Evolutionary conservation across 2,329 filamentous ascomycete genomes (phyloP).

Genomic region (Epichloe scottii): DNA sequence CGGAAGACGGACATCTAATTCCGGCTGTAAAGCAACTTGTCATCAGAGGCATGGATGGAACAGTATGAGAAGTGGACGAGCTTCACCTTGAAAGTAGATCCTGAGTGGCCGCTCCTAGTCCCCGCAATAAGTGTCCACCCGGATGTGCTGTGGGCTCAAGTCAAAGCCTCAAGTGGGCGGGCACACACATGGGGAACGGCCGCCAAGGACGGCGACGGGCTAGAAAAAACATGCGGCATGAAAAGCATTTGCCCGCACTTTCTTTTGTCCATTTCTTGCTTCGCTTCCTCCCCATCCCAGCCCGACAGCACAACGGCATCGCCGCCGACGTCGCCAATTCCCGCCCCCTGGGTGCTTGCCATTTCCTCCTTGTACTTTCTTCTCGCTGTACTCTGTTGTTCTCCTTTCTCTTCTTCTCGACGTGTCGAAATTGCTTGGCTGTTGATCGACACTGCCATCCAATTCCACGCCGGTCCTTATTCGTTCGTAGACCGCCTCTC

Average conservation of each 20-base stretch:
- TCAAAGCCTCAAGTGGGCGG: too few relatives aligned
- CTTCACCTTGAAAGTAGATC: too few relatives aligned
- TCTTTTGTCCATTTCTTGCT: constrained; percentile 13
- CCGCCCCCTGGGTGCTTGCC: constrained; percentile 11
- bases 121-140: too few relatives aligned
- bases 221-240: background rate
- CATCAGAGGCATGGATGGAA: too few relatives aligned
- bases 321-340: constrained; percentile 14
- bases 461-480: background rate
- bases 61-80: too few relatives aligned
- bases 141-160: too few relatives aligned
- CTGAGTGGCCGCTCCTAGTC: too few relatives aligned
- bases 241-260: constrained; percentile 12
- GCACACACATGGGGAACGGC: background rate
- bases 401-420: background rate
- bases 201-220: background rate
- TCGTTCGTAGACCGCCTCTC: constrained; percentile 2
- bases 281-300: constrained; percentile 14
- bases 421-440: background rate
- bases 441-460: background rate
- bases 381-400: constrained; percentile 6
- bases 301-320: constrained; percentile 17
- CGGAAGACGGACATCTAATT: too few relatives aligned
- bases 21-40: too few relatives aligned
- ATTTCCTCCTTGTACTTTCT: constrained; percentile 5